Conservation (phyloP, 345 rosid genomes). For the Garcia nutans region DNA sequence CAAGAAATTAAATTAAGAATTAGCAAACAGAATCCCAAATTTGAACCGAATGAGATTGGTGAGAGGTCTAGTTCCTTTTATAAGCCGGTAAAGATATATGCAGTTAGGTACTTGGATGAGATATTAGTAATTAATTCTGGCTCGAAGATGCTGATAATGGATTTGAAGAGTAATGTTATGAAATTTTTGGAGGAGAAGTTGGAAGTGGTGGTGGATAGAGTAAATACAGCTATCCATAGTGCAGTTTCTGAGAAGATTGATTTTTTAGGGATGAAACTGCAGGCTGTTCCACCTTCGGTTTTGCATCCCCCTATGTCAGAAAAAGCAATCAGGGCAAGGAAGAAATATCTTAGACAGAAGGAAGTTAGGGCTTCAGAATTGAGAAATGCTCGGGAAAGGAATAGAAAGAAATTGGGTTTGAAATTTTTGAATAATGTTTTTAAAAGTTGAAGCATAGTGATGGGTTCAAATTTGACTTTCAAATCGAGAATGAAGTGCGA, state of each 20-base stretch:
- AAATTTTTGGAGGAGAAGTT: conserved; percentile 54
- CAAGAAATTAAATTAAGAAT: conserved; percentile 58
- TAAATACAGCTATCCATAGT: conserved; percentile 69
- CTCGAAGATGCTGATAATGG: conserved; percentile 59
- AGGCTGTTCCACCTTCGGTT: conserved; percentile 86
- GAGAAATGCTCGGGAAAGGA: conserved; percentile 83
- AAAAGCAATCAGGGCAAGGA: conserved; percentile 80
- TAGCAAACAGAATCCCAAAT: conserved; percentile 46
- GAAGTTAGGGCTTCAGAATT: conserved; percentile 70
- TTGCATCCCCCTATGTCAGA: conserved; percentile 77
- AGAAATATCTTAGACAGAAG: conserved; percentile 84
- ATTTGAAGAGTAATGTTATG: conserved; percentile 57
- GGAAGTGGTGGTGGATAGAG: conserved; percentile 60
- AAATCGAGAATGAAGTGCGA: conserved; percentile 64
- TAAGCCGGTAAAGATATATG: conserved; percentile 66
- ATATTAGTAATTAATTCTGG: conserved; percentile 78
- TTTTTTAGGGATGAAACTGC: conserved; percentile 81
- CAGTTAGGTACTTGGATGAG: conserved; percentile 87
- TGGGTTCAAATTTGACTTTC: conserved; percentile 50
- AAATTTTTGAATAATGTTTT: conserved; percentile 65
- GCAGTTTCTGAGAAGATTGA: conserved; percentile 74
- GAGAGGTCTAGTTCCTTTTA: conserved; percentile 46
- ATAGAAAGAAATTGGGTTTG: conserved; percentile 69
- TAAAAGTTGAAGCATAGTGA: conserved; percentile 66
- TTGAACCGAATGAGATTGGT: conserved; percentile 34